Evolutionary conservation across 257 asterid species (phyloP), one percentile per base, ranked within the genome.

Genomic region (Salvia miltiorrhiza): DNA sequence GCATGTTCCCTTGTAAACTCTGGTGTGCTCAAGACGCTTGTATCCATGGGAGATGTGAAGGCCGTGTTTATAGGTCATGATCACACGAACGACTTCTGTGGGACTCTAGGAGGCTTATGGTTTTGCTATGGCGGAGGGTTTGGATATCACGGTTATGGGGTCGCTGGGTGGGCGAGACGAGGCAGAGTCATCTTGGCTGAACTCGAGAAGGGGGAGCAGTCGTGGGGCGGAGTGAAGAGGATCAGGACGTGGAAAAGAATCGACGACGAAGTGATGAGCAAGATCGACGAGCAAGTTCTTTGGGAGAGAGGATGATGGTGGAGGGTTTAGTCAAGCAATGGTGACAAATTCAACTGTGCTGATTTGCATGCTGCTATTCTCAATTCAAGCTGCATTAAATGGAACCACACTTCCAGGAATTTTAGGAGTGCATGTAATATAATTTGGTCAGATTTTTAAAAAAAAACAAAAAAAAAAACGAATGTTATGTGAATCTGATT

Each of bases 111-210:
- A 10, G 88, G 90, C 69, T 20, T 93, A 24, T 90, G 98, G 98
- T 90, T 93, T 67, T 93, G 98, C 75, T 93, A 90, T 52, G 98
- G 98, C 3, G 97, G 96, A 71, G 96, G 98, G 12, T 84, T 88
- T 17, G 98, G 98, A 21, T 90, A 93, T 74, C 98, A 93, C 61
- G 98, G 89, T n/a, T 93, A 93, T 47, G 98, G 98, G 6, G 33
- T 54, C 48, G 89, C 94, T n/a, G 96, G 96, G 49, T 80, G 83
- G 90, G 54, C 83, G 14, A 85, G 97, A 69, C 79, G 98, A 49
- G 83, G 93, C 44, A 78, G 96, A 73, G 86, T 93, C 41, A 85
- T 93, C 70, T 59, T 78, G 79, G 92, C 85, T 9, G 88, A 90
- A 76, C 97, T 93, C 16, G 88, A 73, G 33, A 88, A 81, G 76